Conservation (phyloP, 1,284 basidiomycete species). For the Tilletia indica region DNA sequence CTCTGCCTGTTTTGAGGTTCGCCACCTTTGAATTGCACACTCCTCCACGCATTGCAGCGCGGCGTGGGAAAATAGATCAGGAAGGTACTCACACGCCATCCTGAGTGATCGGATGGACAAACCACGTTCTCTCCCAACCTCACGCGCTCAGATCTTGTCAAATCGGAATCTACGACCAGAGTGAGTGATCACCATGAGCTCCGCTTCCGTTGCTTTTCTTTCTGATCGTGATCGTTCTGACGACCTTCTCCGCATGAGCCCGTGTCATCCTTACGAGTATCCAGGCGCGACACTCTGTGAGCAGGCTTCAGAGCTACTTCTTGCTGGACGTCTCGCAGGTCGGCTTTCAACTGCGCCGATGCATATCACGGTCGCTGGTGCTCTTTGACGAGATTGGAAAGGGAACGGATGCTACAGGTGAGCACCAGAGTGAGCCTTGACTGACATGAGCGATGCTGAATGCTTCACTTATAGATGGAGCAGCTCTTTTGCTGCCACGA, state of each 20-base stretch:
- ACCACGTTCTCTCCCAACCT: too few species aligned
- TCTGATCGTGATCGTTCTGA: too few species aligned
- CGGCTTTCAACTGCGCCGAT: conserved; percentile 58
- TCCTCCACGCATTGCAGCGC: too few species aligned
- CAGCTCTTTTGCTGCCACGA: too few species aligned
- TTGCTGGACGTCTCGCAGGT: conserved; percentile 96
- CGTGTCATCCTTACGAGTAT: conserved; percentile 81
- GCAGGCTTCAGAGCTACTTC: conserved; percentile 71
- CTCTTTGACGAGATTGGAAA: conserved; percentile 31
- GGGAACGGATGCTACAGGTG: conserved; percentile 21
- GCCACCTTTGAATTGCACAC: too few species aligned
- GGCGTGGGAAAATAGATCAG: too few species aligned
- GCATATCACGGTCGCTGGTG: conserved; percentile 23
- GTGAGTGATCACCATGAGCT: conserved; percentile 59
- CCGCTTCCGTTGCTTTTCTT: too few species aligned
- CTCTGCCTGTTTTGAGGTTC: too few species aligned
- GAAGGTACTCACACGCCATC: too few species aligned
- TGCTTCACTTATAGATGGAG: conserved; percentile 19
- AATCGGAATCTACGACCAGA: conserved; percentile 84
- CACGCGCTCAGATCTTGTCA: too few species aligned
- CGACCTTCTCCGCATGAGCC: neutral
- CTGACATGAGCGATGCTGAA: neutral
- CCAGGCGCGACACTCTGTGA: conserved; percentile 81
- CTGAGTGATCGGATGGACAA: too few species aligned
- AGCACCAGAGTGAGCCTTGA: too few species aligned